phyloP scores from a whole-genome alignment of 352 stramenopile species.

The Globisporangium solare region DNA sequence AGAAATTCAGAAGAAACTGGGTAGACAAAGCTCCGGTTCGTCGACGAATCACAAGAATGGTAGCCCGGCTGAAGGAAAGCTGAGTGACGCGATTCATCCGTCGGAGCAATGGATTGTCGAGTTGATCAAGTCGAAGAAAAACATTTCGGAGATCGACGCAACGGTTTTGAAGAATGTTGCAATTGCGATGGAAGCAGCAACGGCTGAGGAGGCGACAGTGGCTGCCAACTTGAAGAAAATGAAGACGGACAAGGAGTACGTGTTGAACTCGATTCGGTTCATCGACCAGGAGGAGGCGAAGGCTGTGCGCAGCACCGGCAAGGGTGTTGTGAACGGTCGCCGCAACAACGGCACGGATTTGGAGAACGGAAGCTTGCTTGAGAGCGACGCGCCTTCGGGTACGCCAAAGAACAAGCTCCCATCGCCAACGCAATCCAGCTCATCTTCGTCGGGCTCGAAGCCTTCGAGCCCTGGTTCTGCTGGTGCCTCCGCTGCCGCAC shows the following conservation, averaged over 20 bases:
- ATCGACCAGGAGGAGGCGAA: conserved; percentile 88
- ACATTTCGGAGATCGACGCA: conserved; percentile 77
- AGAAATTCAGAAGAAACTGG: conserved; percentile 81
- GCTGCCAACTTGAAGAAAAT: conserved; percentile 73
- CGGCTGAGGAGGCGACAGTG: conserved; percentile 66
- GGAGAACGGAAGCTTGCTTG: conserved; percentile 49
- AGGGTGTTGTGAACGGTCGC: conserved; percentile 32
- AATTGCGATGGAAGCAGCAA: conserved; percentile 39
- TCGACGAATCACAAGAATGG: conserved; percentile 26
- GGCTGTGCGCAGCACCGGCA: conserved; percentile 76
- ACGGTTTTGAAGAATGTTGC: conserved; percentile 62
- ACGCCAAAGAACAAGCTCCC: conserved; percentile 9
- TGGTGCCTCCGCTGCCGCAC: neutral
- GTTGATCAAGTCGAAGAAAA: conserved; percentile 83
- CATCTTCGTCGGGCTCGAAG: conserved; percentile 15
- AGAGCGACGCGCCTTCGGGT: conserved; percentile 22
- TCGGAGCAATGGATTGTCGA: conserved; percentile 87
- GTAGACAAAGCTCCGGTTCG: conserved; percentile 34
- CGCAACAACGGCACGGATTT: conserved; percentile 20
- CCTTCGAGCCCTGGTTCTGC: conserved; percentile 7
- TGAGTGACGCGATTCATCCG: conserved; percentile 66
- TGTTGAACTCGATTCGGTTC: conserved; percentile 87
- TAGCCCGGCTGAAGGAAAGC: conserved; percentile 35
- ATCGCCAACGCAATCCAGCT: conserved; percentile 26
- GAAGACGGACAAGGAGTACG: conserved; percentile 86